Conservation (phyloP, 441 rosid genomes). For the Jatropha podagrica region DNA sequence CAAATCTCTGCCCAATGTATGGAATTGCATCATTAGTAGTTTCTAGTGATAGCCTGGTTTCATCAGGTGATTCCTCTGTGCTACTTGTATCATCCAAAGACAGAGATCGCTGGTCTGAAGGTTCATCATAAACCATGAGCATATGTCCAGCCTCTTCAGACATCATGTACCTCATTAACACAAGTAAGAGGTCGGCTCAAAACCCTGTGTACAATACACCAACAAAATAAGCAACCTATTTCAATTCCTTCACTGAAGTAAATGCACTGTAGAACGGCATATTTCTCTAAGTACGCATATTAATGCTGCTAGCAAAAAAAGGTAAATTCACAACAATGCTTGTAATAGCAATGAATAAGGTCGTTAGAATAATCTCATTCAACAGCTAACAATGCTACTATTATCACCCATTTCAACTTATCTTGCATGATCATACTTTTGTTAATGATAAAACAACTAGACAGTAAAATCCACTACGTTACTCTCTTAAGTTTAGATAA, state of each 20-base stretch:
- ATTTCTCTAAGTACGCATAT: not conserved
- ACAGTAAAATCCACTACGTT: not conserved
- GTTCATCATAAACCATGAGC: conserved; percentile 76
- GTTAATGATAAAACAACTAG: not conserved
- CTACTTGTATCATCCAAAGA: conserved; percentile 85
- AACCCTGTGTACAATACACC: conserved; percentile 26
- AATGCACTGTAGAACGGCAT: not conserved
- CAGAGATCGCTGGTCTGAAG: conserved; percentile 78
- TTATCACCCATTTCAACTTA: not conserved
- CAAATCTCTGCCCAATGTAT: conserved; percentile 80
- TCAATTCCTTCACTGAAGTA: not conserved
- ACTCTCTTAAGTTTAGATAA: not conserved
- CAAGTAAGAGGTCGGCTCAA: conserved; percentile 20
- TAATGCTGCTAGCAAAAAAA: not conserved
- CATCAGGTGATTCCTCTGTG: conserved; percentile 82
- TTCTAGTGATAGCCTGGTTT: conserved; percentile 66
- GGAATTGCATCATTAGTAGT: conserved; percentile 61
- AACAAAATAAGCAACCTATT: conserved; percentile 9
- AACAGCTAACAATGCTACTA: not conserved
- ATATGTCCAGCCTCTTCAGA: conserved; percentile 74
- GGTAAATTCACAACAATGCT: not conserved
- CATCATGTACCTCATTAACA: conserved; percentile 49
- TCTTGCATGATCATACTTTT: not conserved
- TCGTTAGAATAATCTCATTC: not conserved
- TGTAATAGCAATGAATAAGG: not conserved